These are phyloP conservation scores for Malus fusca DNA, from an alignment of 306 rosid genomes.

Conservation along the genomic window DNA sequence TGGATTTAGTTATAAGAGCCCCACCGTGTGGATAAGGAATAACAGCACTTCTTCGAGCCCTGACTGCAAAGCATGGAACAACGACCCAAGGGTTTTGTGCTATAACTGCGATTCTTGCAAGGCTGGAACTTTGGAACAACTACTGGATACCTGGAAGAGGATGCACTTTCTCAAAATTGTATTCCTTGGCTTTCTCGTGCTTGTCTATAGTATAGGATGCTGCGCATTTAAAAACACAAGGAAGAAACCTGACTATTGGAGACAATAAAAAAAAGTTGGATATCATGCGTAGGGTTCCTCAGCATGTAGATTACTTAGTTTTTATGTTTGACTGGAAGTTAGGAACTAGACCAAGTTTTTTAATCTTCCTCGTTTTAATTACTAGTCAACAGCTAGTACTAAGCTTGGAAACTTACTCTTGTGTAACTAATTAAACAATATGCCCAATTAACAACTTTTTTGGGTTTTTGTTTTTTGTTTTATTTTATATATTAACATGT, in stretches of 20 bases:
- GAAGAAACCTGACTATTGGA: constrained; percentile 9
- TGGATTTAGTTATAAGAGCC: constrained; percentile 19
- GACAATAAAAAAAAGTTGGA: background rate
- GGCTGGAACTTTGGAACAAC: constrained; percentile 37
- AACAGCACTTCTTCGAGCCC: constrained; percentile 4
- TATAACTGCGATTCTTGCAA: constrained; percentile 57
- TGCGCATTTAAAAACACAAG: constrained; percentile 57
- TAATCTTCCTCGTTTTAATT: no score
- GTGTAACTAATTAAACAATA: no score
- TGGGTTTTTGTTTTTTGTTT: no score
- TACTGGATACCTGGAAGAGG: constrained; percentile 3
- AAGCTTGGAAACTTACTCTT: no score
- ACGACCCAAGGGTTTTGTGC: constrained; percentile 32
- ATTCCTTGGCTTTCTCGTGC: constrained; percentile 36
- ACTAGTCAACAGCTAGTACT: no score
- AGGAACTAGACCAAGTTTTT: no score
- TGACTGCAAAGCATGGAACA: constrained; percentile 46
- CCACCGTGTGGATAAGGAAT: constrained; percentile 34
- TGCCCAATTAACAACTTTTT: no score
- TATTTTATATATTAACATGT: no score
- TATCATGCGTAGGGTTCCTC: no score
- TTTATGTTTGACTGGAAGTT: no score
- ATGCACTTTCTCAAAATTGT: constrained; percentile 35
- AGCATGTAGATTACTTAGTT: no score
- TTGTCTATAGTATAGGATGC: constrained; percentile 50